phyloP scores from a whole-genome alignment of 805 yeast genomes.

The Cyberlindnera saturnus region DNA sequence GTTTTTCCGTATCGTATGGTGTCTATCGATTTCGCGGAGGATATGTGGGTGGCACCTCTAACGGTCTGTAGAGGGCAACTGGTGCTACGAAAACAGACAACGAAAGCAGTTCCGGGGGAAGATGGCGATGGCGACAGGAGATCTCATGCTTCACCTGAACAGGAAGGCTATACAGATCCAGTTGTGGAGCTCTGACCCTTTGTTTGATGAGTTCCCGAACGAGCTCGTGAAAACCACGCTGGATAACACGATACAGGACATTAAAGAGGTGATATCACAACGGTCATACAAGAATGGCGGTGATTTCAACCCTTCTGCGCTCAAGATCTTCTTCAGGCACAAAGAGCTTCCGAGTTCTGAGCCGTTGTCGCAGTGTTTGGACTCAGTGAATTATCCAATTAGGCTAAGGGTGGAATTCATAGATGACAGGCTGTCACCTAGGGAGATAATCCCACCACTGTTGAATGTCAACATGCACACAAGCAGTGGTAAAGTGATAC shows the following conservation, averaged over 20 bases:
- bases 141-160: slow-evolving; percentile 15
- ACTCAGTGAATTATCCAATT: slow-evolving; percentile 6
- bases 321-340: slow-evolving; percentile 9
- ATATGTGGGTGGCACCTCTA: too few relatives aligned
- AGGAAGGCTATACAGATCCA: slow-evolving; percentile 7
- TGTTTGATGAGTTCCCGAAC: slow-evolving; percentile 11
- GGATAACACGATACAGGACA: slow-evolving; percentile 21
- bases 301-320: slow-evolving; percentile 12
- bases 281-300: slow-evolving; percentile 14
- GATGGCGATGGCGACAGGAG: slow-evolving; percentile 17
- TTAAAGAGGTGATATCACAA: slow-evolving; percentile 18
- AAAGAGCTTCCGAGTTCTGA: slow-evolving; percentile 12
- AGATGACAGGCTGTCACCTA: slow-evolving; percentile 2
- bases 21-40: too few relatives aligned
- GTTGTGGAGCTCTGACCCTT: slow-evolving; percentile 18
- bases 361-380: slow-evolving; percentile 12
- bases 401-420: slow-evolving; percentile 19
- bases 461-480: slow-evolving; percentile 15
- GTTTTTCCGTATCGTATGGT: too few relatives aligned
- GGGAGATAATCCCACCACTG: slow-evolving; percentile 8
- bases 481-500: slow-evolving; percentile 15
- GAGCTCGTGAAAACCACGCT: slow-evolving; percentile 17
- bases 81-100: too few relatives aligned
- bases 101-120: too few relatives aligned
- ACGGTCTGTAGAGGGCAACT: too few relatives aligned